Conservation (phyloP, 805 yeast genomes). For the Wickerhamomyces bisporus region DNA sequence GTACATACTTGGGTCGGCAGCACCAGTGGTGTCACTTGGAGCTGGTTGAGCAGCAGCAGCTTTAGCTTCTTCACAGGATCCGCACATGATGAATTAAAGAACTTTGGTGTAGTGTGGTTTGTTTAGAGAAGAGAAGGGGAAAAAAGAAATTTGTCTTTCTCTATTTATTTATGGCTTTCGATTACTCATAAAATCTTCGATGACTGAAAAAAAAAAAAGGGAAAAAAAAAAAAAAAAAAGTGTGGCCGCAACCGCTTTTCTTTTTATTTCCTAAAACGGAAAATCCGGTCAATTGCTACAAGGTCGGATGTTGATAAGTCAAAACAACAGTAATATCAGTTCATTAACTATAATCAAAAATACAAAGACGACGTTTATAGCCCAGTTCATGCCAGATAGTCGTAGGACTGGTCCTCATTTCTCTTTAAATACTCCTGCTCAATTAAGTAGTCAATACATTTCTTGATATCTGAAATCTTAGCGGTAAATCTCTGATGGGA, state of each 20-base stretch:
- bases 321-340: no score
- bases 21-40: constrained; percentile 1
- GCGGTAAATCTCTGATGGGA: constrained; percentile 80
- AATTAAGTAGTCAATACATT: constrained; percentile 76
- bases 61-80: constrained; percentile 23
- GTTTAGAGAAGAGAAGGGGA: not conserved
- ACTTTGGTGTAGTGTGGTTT: no score
- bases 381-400: constrained; percentile 60
- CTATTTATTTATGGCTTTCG: constrained; percentile 1
- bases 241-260: no score
- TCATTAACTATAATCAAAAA: no score
- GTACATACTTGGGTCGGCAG: constrained; percentile 9
- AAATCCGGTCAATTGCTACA: no score
- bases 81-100: constrained; percentile 17
- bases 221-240: no score
- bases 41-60: constrained; percentile 1
- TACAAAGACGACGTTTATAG: no score
- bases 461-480: constrained; percentile 77
- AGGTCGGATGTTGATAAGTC: not conserved
- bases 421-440: constrained; percentile 84
- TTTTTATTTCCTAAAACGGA: no score
- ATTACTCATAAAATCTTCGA: not conserved
- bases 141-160: not conserved
- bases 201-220: no score
- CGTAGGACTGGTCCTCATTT: constrained; percentile 65